phyloP scores from a whole-genome alignment of 495 filamentous ascomycete species.

The Xylaria flabelliformis region DNA sequence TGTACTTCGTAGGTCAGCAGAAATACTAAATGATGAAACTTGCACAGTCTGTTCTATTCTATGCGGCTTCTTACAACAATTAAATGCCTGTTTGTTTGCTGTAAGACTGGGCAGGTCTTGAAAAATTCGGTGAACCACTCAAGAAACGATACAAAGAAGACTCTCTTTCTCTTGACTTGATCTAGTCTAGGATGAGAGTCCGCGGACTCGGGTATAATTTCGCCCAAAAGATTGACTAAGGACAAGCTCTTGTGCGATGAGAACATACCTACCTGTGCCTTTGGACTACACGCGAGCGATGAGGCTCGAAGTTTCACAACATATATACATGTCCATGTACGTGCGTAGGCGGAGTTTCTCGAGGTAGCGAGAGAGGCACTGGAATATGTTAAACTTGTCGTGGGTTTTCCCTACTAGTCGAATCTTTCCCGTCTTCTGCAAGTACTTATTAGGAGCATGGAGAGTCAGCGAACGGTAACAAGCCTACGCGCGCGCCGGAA shows the following conservation, averaged over 20 bases:
- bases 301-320: conserved; percentile 2
- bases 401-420: background rate
- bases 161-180: background rate
- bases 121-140: background rate
- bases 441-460: background rate
- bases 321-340: background rate
- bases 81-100: background rate
- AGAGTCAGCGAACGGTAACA: background rate
- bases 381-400: background rate
- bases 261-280: background rate
- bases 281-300: background rate
- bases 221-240: background rate
- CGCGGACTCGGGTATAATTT: background rate
- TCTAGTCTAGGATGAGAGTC: background rate
- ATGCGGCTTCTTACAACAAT: background rate
- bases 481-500: background rate
- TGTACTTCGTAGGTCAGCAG: background rate
- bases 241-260: background rate
- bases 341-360: background rate
- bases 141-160: background rate
- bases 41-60: background rate
- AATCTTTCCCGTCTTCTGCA: background rate
- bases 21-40: background rate
- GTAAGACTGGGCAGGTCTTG: background rate
- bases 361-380: background rate